A percentile compares a stretch with the other conserved stretches of the same genome.
phyloP scores from a whole-genome alignment of 2,329 filamentous ascomycete species.

The Fusarium coffeatum region DNA sequence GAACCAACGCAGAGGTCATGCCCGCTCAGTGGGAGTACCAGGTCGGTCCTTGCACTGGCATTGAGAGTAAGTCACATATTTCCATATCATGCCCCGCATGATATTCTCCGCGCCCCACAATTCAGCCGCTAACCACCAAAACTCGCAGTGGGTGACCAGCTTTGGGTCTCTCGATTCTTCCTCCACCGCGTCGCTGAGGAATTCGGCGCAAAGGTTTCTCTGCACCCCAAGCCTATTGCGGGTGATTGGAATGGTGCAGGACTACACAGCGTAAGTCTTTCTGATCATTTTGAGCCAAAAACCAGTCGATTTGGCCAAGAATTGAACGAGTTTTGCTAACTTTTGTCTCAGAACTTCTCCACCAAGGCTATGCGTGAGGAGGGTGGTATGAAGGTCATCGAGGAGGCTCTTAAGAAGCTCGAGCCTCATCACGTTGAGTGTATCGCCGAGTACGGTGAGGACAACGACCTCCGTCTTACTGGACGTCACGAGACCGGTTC shows the following conservation, averaged over 20 bases:
- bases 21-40: slow-evolving; percentile 98
- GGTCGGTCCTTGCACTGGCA: slow-evolving; percentile 89
- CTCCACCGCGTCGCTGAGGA: slow-evolving; percentile 93
- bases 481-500: slow-evolving; percentile 93
- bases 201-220: slow-evolving; percentile 94
- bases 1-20: slow-evolving; percentile 99
- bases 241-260: slow-evolving; percentile 96
- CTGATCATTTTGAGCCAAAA: neutral
- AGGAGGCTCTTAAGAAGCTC: slow-evolving; percentile 85
- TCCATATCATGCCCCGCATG: neutral
- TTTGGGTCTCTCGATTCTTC: slow-evolving; percentile 88
- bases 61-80: slow-evolving; percentile 71
- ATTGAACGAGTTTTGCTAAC: neutral
- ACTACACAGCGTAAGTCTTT: slow-evolving; percentile 67
- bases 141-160: slow-evolving; percentile 84
- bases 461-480: slow-evolving; percentile 93
- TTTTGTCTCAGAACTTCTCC: slow-evolving; percentile 78
- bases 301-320: neutral
- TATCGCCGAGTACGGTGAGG: slow-evolving; percentile 95
- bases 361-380: slow-evolving; percentile 88
- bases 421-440: slow-evolving; percentile 82
- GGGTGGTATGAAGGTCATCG: slow-evolving; percentile 95
- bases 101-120: neutral
- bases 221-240: slow-evolving; percentile 94
- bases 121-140: slow-evolving; percentile 43